Evolutionary conservation across 768 basidiomycete genomes (phyloP), one percentile per base, ranked within the genome.

Genomic region (Gymnopilus junonius): DNA sequence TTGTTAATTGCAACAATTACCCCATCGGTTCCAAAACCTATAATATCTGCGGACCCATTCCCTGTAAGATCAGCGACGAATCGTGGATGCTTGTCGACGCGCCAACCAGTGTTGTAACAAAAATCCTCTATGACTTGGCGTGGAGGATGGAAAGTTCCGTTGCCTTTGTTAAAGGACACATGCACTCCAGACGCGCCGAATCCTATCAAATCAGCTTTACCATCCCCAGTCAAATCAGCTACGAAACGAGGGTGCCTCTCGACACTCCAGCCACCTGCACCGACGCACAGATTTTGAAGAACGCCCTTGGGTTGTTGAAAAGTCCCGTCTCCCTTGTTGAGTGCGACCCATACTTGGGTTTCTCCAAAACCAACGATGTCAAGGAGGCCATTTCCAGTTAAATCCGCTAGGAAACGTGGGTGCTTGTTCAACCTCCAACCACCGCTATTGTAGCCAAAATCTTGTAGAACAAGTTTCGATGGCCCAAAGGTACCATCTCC

Each of bases 231-330:
- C 10, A 62, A 45, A 31, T 69, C 62, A 12, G 48, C 66, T 14
- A 69, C n/a, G 43, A 69, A 59, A 3, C 66, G 68, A 7, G 64
- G 57, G 42, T 67, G 68, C 45, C 62, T 63, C 0, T 67, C 59
- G 10, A 58, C 42, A 0, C 61, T 48, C 68, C 68, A 69, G 12
- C 64, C 55, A 3, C 61, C 61, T 12, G 15, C 25, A 8, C 31
- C 57, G 29, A 59, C 25, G 17, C 55, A 46, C 14, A 62, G 29
- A 25, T 57, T 40, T 31, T 15, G 8, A 27, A 57, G 29, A 35
- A 57, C 32, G 31, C 48, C 7, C 15, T 25, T 48, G 10, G 45
- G 23, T 51, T 51, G 25, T 29, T 51, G 27, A 29, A 51, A 42
- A 5, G 48, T 63, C 14, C 62, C 57, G 25, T 63, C 39, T 15